phyloP scores from a whole-genome alignment of 805 yeast genomes.

The Nakazawaea holstii region DNA sequence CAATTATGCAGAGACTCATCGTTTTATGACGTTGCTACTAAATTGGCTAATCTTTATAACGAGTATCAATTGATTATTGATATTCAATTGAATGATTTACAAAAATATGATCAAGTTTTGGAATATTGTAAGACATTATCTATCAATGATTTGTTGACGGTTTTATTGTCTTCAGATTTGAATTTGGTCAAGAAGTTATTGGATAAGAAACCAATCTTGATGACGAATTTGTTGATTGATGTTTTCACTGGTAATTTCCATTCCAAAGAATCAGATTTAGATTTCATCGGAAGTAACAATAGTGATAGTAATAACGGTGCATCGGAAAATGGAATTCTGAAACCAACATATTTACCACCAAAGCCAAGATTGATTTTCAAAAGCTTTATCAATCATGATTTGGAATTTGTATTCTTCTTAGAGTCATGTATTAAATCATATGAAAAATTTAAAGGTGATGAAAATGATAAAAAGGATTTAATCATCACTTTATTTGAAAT shows the following conservation, averaged over 20 bases:
- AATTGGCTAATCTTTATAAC: slow-evolving; percentile 62
- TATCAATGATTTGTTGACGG: slow-evolving; percentile 71
- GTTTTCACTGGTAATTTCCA: slow-evolving; percentile 83
- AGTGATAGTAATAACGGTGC: background rate
- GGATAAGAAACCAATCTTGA: slow-evolving; percentile 67
- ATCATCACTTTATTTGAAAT: slow-evolving; percentile 77
- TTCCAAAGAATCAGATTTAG: slow-evolving; percentile 30
- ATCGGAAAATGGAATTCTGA: slow-evolving; percentile 12
- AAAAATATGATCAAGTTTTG: slow-evolving; percentile 55
- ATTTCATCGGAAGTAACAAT: slow-evolving; percentile 3
- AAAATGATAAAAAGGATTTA: slow-evolving; percentile 66
- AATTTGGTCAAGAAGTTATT: slow-evolving; percentile 62
- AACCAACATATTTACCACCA: slow-evolving; percentile 86
- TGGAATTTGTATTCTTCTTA: slow-evolving; percentile 83
- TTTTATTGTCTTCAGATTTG: slow-evolving; percentile 38
- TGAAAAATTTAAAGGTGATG: slow-evolving; percentile 67
- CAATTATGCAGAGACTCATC: slow-evolving; percentile 69
- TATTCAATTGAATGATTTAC: slow-evolving; percentile 61
- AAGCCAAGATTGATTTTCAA: slow-evolving; percentile 82
- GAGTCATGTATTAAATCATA: slow-evolving; percentile 86
- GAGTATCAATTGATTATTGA: slow-evolving; percentile 74
- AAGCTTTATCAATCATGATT: slow-evolving; percentile 78
- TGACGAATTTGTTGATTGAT: slow-evolving; percentile 76
- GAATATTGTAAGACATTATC: slow-evolving; percentile 61
- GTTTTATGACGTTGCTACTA: slow-evolving; percentile 60